Base-by-base conservation (phyloP, 140 eudicot genomes). In the Flaveria floridana region DNA sequence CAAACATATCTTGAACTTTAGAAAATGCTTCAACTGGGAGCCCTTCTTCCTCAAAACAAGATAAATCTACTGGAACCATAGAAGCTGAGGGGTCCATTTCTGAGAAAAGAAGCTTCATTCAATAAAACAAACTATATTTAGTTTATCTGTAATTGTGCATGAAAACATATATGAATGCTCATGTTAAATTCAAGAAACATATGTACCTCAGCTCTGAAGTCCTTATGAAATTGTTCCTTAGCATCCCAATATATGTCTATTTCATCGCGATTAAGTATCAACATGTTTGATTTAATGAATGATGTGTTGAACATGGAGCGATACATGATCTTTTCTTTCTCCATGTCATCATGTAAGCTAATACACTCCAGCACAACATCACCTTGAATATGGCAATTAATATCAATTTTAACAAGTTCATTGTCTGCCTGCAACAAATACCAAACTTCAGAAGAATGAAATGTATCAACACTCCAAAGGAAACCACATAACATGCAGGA, bases 331-430 rank as follows among this genome's bases (percentile, higher is more conserved):
- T 78, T 76, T 75, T 89, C 96, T 4, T 71, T 75, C 76, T 68
- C 85, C 72, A 81, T 79, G 71, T 86, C 89, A 72, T 79, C 84
- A 72, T 86, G 82, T 81, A 87, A 71, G 75, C 86, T 88, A 52
- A 89, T 76, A 80, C 95, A 87, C 85, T 89, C 98, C 3, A 92
- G 89, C 83, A 92, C 92, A 66, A 89, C 87, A 65, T 89, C 98
- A 78, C 98, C 98, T 86, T 87, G 85, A 47, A 84, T 63, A 78
- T 86, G 84, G 76, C 90, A 87, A 69, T 87, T 83, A 77, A 92
- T 84, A 69, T 92, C 96, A 66, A 89, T 79, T 82, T 86, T 87
- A 44, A 86, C 88, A 34, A 87, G 83, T 78, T 84, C 89, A 79
- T 82, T 79, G 23, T 89, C 91, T 76, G 82, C 95, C 98, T 92